Conservation (phyloP, 352 stramenopile genomes). For the Globisporangium cystogenes region DNA sequence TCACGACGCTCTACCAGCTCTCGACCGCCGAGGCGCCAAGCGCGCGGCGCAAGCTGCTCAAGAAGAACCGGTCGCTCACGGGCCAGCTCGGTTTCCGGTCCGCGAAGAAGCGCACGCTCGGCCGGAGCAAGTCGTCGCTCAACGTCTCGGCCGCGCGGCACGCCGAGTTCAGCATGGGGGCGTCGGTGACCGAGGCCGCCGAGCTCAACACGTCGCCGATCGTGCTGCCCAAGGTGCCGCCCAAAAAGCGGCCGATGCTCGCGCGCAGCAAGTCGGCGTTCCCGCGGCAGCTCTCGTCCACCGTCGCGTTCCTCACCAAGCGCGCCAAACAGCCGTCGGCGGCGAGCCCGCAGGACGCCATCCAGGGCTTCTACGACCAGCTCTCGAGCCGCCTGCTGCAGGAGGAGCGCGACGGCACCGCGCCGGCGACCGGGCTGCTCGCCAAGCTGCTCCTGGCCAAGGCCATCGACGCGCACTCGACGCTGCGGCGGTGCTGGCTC, state of each 20-base stretch:
- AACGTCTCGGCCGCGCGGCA: conserved; percentile 24
- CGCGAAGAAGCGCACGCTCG: conserved; percentile 10
- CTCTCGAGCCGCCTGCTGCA: conserved; percentile 16
- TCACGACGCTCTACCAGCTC: conserved; percentile 26
- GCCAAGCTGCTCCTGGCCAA: conserved; percentile 21
- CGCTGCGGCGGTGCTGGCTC: too few species aligned
- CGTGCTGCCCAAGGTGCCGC: conserved; percentile 1
- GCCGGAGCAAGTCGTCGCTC: conserved; percentile 45
- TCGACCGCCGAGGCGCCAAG: conserved; percentile 14
- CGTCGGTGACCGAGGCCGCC: conserved; percentile 15
- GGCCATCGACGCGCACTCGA: conserved; percentile 35
- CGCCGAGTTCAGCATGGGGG: conserved; percentile 17
- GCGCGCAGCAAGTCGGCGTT: conserved; percentile 22
- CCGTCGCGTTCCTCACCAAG: conserved; percentile 6
- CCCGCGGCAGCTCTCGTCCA: conserved; percentile 22
- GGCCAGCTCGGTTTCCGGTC: neutral
- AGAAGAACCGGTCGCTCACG: conserved; percentile 2
- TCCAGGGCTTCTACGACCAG: conserved; percentile 53
- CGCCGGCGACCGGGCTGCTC: conserved; percentile 17
- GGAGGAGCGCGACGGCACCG: conserved; percentile 9
- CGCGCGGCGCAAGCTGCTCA: conserved; percentile 4
- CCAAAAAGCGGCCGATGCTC: conserved; percentile 4
- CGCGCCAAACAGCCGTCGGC: too few species aligned
- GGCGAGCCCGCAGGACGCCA: conserved; percentile 24
- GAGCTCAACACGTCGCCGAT: conserved; percentile 9